These are phyloP conservation scores for Mortierella sp. DNA, from an alignment of 371 early-diverging fungal genomes.

Conservation along the genomic window DNA sequence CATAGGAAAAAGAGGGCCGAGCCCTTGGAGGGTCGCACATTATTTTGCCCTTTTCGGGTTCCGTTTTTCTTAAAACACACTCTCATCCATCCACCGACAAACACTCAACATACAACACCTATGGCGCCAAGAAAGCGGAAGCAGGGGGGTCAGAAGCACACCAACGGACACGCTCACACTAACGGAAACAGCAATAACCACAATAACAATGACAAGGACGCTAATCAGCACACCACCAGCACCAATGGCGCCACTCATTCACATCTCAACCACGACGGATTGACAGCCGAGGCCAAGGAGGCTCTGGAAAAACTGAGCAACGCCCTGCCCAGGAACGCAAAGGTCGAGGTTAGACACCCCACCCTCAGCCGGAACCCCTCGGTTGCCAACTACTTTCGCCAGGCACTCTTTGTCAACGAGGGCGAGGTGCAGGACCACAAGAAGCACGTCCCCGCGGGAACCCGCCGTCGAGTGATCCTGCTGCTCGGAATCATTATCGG, in stretches of 20 bases:
- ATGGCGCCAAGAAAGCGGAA: slow-evolving; percentile 46
- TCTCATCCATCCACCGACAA: background rate
- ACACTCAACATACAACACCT: background rate
- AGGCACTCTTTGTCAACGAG: slow-evolving; percentile 39
- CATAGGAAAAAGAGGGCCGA: background rate
- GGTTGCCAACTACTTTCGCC: slow-evolving; percentile 46
- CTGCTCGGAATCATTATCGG: slow-evolving; percentile 69
- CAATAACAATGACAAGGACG: slow-evolving; percentile 7
- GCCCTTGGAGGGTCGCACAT: background rate
- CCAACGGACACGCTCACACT: slow-evolving; percentile 4
- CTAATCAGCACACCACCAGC: slow-evolving; percentile 3
- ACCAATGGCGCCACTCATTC: background rate
- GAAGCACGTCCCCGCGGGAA: slow-evolving; percentile 31
- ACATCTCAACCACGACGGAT: slow-evolving; percentile 2
- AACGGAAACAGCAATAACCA: background rate
- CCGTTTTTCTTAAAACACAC: background rate
- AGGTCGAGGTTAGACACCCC: slow-evolving; percentile 40
- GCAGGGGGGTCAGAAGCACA: slow-evolving; percentile 12
- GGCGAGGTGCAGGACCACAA: slow-evolving; percentile 23
- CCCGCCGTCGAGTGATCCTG: slow-evolving; percentile 62
- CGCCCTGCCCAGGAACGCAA: slow-evolving; percentile 22
- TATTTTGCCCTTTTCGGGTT: background rate
- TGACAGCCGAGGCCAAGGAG: slow-evolving; percentile 21
- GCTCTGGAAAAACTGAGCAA: slow-evolving; percentile 31
- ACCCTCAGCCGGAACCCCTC: slow-evolving; percentile 52